Conservation (phyloP, 2,329 filamentous ascomycete species). For the Cladosporium oxysporum region DNA sequence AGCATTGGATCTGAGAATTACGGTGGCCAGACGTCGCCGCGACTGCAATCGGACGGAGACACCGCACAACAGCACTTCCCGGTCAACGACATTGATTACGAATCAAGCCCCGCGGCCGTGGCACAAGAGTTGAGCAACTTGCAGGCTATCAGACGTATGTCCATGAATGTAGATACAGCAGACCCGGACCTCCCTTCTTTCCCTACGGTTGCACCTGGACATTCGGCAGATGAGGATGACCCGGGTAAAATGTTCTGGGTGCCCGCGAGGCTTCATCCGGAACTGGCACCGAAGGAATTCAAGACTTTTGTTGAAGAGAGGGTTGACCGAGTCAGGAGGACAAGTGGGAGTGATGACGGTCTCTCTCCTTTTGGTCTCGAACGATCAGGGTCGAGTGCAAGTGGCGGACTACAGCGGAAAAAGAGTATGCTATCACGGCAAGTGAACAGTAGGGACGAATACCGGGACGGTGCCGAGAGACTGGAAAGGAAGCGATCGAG, state of each 20-base stretch:
- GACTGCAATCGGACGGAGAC: constrained; percentile 31
- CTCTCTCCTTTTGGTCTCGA: constrained; percentile 62
- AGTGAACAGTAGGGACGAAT: constrained; percentile 75
- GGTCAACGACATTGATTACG: constrained; percentile 83
- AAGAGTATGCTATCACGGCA: constrained; percentile 95
- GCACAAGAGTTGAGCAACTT: constrained; percentile 91
- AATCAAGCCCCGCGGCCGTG: constrained; percentile 84
- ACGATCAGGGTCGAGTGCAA: constrained; percentile 49
- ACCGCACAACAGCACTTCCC: constrained; percentile 54
- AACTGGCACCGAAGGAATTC: constrained; percentile 93
- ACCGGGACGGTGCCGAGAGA: constrained; percentile 80
- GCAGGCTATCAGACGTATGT: constrained; percentile 86
- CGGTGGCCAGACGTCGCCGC: constrained; percentile 34
- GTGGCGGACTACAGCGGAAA: constrained; percentile 71
- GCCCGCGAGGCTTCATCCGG: constrained; percentile 88
- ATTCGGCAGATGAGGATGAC: constrained; percentile 75
- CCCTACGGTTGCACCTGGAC: constrained; percentile 69
- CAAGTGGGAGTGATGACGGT: constrained; percentile 68
- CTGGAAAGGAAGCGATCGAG: constrained; percentile 71
- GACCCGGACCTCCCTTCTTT: constrained; percentile 74
- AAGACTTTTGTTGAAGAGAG: constrained; percentile 94
- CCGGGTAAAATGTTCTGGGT: constrained; percentile 92
- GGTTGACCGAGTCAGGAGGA: constrained; percentile 83
- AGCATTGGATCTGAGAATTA: constrained; percentile 35
- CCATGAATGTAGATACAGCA: constrained; percentile 78